phyloP scores from a whole-genome alignment of 2,329 filamentous ascomycete genomes.

The Aspergillus calidoustus region DNA sequence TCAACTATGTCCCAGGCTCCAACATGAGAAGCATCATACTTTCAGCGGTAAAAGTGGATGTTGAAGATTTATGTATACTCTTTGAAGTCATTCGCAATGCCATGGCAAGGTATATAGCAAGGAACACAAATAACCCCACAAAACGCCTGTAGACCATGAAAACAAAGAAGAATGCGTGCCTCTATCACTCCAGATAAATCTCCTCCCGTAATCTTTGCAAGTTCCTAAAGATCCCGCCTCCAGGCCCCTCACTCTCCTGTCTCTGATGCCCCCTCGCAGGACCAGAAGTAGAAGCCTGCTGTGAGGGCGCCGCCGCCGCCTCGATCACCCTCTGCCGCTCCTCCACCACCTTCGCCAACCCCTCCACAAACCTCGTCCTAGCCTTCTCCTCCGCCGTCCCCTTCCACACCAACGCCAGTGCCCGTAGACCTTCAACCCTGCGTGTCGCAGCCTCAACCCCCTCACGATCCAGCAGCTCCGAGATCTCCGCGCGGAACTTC shows the following conservation, averaged over 20 bases:
- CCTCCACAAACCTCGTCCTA: slow-evolving; percentile 78
- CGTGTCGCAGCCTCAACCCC: slow-evolving; percentile 71
- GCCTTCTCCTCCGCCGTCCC: slow-evolving; percentile 95
- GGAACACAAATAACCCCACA: not conserved
- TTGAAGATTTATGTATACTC: not conserved
- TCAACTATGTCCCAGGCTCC: not conserved
- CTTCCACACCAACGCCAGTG: slow-evolving; percentile 82
- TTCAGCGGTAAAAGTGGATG: not conserved
- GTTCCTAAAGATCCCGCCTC: slow-evolving; percentile 58
- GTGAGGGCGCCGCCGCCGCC: slow-evolving; percentile 36
- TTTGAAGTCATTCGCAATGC: not conserved
- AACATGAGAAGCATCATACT: not conserved
- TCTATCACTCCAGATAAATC: slow-evolving; percentile 54
- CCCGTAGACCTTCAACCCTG: slow-evolving; percentile 76
- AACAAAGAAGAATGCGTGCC: not conserved
- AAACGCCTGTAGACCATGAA: not conserved
- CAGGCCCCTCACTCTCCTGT: slow-evolving; percentile 44
- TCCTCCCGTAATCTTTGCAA: slow-evolving; percentile 58
- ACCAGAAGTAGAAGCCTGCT: slow-evolving; percentile 11
- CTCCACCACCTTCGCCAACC: slow-evolving; percentile 79
- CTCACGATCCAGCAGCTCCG: slow-evolving; percentile 68
- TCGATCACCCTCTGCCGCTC: slow-evolving; percentile 62
- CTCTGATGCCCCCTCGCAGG: slow-evolving; percentile 24
- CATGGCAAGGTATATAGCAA: not conserved
- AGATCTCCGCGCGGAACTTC: slow-evolving; percentile 69